A percentile compares a stretch with the other conserved stretches of the same genome.
Conservation (phyloP, 2,329 filamentous ascomycete genomes). For the Colletotrichum melonis region DNA sequence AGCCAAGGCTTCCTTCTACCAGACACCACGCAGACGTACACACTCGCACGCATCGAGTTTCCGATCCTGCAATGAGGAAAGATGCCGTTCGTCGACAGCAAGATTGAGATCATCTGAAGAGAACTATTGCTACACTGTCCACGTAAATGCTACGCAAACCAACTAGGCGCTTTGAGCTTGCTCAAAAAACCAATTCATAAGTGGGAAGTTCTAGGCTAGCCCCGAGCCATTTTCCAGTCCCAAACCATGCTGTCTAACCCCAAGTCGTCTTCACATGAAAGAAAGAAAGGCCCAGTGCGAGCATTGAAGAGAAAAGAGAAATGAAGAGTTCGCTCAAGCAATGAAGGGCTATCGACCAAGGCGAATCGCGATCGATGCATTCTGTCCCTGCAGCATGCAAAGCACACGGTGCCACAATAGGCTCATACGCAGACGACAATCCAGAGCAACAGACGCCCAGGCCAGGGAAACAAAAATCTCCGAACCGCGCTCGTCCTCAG, state of each 20-base stretch:
- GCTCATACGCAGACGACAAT: background rate
- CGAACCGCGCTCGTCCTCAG: background rate
- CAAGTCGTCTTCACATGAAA: background rate
- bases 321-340: background rate
- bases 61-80: background rate
- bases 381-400: background rate
- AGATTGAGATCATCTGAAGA: constrained; percentile 15
- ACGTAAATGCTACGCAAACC: background rate
- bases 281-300: background rate
- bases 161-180: background rate
- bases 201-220: background rate
- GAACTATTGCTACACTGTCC: constrained; percentile 18
- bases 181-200: background rate
- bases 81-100: background rate
- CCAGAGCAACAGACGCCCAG: background rate
- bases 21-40: background rate
- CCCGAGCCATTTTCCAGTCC: background rate
- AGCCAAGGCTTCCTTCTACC: background rate
- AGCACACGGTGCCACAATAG: background rate
- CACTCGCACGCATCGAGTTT: background rate
- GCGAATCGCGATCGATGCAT: background rate
- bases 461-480: background rate
- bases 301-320: constrained; percentile 18
- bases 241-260: background rate
- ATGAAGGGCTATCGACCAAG: background rate